Percentiles rank a stretch among this genome's conserved stretches.
phyloP scores from a whole-genome alignment of 2,329 filamentous ascomycete species.

The Chaetomiaceae sp. region DNA sequence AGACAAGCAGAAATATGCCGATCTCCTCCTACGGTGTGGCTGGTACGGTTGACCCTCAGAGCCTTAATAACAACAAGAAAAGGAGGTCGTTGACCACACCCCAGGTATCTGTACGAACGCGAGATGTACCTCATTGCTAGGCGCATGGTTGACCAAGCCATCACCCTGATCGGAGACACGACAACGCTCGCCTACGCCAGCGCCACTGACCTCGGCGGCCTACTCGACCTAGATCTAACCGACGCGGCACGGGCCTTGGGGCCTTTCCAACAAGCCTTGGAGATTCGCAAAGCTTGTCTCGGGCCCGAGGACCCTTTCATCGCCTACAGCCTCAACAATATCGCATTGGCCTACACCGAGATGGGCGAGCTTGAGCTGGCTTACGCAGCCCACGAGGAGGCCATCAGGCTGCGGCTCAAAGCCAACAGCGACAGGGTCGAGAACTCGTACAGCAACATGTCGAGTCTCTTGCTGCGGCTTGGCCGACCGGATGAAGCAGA shows the following conservation, averaged over 20 bases:
- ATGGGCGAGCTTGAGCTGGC: neutral
- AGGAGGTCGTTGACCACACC: too few species aligned
- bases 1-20: neutral
- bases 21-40: neutral
- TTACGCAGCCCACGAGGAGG: neutral
- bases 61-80: too few species aligned
- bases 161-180: neutral
- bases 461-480: neutral
- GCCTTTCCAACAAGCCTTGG: neutral
- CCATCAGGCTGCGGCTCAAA: neutral
- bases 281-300: neutral
- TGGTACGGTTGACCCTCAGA: neutral
- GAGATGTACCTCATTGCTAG: neutral
- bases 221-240: neutral
- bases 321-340: conserved; percentile 4
- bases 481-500: neutral
- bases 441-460: conserved; percentile 2
- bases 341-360: neutral
- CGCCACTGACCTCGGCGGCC: conserved; percentile 1
- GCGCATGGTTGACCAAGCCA: neutral
- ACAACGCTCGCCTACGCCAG: neutral
- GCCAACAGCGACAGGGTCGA: neutral
- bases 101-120: neutral
- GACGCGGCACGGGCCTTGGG: neutral
- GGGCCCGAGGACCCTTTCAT: neutral